Evolutionary conservation across 2,329 filamentous ascomycete genomes (phyloP), one percentile per base, ranked within the genome.

Genomic region (Ustulina deusta): DNA sequence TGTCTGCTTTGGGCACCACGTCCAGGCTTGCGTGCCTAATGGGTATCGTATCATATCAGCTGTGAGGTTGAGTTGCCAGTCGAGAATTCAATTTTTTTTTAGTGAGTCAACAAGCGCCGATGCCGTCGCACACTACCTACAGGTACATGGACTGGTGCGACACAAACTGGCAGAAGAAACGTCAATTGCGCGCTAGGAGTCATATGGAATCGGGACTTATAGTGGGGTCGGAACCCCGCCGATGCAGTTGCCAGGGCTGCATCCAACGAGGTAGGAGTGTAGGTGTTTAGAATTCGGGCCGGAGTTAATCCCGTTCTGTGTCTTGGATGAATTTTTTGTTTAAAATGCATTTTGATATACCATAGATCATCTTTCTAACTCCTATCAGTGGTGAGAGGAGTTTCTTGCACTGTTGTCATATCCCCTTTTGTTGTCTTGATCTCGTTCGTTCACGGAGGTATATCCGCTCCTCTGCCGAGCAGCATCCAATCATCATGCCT

Each of bases 61-160:
- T 36, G 40, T 34, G 42, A 40, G 40, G 49, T 46, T 22, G 9
- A 44, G n/a, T 6, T 44, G 42, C 52, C 15, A 10, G 52, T 51
- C 20, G 40, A 27, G 25, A 4, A 13, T 13, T 17, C 46, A 25
- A 29, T 25, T 52, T 51, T 48, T 51, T 55, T 44, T 25, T 55
- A 62, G 63, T 69, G 68, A 69, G 46, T 70, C 68, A 70, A 68
- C 58, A 59, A 63, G 65, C 61, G 48, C 68, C 68, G 68, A 70
- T 70, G 54, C 57, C 59, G 57, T 61, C 13, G 42, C 44, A 48
- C 25, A 29, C 42, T 17, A 62, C 36, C 4, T 44, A 27, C 17
- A n/a, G n/a, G n/a, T n/a, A n/a, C n/a, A n/a, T n/a, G n/a, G n/a
- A n/a, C n/a, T n/a, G n/a, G n/a, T n/a, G n/a, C n/a, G n/a, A n/a